Evolutionary conservation across 208 protist species (phyloP).

Genomic region (Leishmania gerbilli): DNA sequence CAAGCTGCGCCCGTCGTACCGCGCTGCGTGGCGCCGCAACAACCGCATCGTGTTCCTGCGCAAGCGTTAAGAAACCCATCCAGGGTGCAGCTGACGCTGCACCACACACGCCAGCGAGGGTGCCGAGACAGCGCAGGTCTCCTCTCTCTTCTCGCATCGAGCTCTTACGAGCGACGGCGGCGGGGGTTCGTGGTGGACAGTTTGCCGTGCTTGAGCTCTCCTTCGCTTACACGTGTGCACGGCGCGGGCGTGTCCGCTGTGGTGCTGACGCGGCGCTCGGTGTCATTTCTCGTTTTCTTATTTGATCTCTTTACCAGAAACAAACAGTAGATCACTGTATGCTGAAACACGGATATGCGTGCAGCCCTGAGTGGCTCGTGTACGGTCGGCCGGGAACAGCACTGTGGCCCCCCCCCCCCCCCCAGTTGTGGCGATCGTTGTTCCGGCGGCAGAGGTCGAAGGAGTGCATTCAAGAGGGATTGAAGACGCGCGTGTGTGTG

Average conservation of each 20-base stretch:
- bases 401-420: too few species aligned
- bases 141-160: neutral
- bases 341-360: neutral
- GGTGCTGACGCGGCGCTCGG: neutral
- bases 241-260: neutral
- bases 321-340: neutral
- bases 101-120: neutral
- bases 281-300: neutral
- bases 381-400: neutral
- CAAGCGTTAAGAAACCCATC: conserved; percentile 67
- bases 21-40: conserved; percentile 98
- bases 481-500: neutral
- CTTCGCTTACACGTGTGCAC: neutral
- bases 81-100: neutral
- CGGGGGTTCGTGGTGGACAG: neutral
- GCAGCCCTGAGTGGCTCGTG: neutral
- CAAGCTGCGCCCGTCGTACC: conserved; percentile 95
- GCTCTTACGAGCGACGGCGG: neutral
- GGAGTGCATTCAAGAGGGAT: neutral
- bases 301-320: neutral
- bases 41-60: conserved; percentile 96
- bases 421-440: neutral
- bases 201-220: neutral
- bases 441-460: neutral
- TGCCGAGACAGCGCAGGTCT: neutral